Percentiles rank a stretch among this genome's conserved stretches.
phyloP scores from a whole-genome alignment of 1,284 basidiomycete genomes.

The Boletellus dicymbophilus region DNA sequence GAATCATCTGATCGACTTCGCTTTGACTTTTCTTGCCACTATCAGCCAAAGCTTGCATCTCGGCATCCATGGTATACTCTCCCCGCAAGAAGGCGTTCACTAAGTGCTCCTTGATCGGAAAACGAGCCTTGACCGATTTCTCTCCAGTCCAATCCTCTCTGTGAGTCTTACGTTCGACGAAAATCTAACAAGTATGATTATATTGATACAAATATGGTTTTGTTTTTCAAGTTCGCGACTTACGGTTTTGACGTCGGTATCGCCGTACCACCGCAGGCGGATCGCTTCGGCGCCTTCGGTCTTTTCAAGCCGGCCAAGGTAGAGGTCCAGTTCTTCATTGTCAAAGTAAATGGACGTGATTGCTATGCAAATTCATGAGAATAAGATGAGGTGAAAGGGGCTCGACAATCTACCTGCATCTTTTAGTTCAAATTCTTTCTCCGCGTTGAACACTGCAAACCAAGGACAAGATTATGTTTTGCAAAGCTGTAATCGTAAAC shows the following conservation, averaged over 20 bases:
- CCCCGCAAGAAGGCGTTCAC: slow-evolving; percentile 93
- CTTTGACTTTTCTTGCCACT: slow-evolving; percentile 95
- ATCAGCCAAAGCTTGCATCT: slow-evolving; percentile 87
- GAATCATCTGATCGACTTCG: slow-evolving; percentile 95
- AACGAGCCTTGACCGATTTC: slow-evolving; percentile 98
- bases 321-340: slow-evolving; percentile 96
- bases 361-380: slow-evolving; percentile 41
- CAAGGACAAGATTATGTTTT: slow-evolving; percentile 9
- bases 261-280: slow-evolving; percentile 98
- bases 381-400: neutral
- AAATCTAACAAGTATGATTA: slow-evolving; percentile 73
- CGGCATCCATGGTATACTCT: slow-evolving; percentile 92
- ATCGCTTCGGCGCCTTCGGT: slow-evolving; percentile 98
- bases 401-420: slow-evolving; percentile 69
- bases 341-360: slow-evolving; percentile 93
- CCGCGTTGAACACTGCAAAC: slow-evolving; percentile 85
- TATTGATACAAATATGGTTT: neutral
- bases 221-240: slow-evolving; percentile 23
- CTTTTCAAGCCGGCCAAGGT: slow-evolving; percentile 96
- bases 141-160: slow-evolving; percentile 99
- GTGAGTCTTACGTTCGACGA: slow-evolving; percentile 99
- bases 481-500: neutral
- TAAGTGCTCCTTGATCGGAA: slow-evolving; percentile 94
- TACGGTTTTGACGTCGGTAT: slow-evolving; percentile 79
- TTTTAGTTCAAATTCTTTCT: slow-evolving; percentile 90